phyloP scores from a whole-genome alignment of 805 yeast genomes.

The Komagataella ulmi region DNA sequence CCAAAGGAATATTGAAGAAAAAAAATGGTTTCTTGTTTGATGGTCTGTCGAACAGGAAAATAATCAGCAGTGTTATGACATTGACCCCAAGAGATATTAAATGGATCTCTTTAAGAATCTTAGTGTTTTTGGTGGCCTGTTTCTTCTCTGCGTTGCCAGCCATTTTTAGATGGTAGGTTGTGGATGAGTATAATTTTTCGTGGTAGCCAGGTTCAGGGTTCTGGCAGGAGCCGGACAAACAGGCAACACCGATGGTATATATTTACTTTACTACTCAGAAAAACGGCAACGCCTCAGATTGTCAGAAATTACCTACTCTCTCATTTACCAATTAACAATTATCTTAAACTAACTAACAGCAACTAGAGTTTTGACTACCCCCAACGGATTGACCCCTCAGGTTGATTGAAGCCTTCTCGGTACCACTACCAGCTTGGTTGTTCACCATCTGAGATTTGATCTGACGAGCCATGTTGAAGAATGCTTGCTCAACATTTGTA shows the following conservation, averaged over 20 bases:
- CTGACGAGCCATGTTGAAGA: constrained; percentile 96
- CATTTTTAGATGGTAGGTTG: constrained; percentile 9
- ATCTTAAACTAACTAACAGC: constrained; percentile 23
- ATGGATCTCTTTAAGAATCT: constrained; percentile 18
- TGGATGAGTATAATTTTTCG: background rate
- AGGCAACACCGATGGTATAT: too few species aligned
- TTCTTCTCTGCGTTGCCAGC: constrained; percentile 26
- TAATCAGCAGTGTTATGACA: constrained; percentile 17
- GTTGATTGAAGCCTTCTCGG: constrained; percentile 54
- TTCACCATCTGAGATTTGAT: constrained; percentile 90
- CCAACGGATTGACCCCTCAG: constrained; percentile 55
- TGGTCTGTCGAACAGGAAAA: constrained; percentile 31
- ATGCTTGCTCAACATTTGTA: constrained; percentile 96
- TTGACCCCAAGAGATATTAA: constrained; percentile 24
- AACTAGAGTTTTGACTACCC: constrained; percentile 26
- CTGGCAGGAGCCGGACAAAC: background rate
- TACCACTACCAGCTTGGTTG: constrained; percentile 11
- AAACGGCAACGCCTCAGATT: too few species aligned
- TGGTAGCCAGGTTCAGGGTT: background rate
- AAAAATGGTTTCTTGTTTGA: constrained; percentile 27
- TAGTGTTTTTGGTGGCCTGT: constrained; percentile 17
- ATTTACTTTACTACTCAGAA: too few species aligned
- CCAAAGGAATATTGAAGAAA: constrained; percentile 26
- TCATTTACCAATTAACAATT: background rate
- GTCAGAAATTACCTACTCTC: background rate